Conservation (phyloP, 1,139 yeast genomes). For the Candida pseudoviswanathii region DNA sequence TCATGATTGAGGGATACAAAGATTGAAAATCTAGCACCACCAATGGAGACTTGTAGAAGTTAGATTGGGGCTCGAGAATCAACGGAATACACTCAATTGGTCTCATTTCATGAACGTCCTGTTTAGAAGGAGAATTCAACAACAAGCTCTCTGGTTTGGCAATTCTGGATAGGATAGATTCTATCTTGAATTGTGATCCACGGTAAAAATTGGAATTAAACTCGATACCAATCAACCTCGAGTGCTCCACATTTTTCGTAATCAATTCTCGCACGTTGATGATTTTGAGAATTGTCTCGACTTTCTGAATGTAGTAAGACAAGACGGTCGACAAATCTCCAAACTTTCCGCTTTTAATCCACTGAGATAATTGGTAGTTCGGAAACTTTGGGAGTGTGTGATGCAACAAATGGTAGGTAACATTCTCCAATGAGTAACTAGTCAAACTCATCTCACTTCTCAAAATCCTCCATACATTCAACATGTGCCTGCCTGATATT, state of each 20-base stretch:
- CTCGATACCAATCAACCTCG: conserved; percentile 85
- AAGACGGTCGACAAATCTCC: conserved; percentile 41
- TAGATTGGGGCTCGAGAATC: conserved; percentile 88
- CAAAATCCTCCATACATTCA: conserved; percentile 83
- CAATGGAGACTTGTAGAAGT: conserved; percentile 84
- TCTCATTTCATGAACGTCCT: conserved; percentile 81
- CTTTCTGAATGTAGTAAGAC: conserved; percentile 53
- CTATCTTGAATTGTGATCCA: conserved; percentile 94
- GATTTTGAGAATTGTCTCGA: conserved; percentile 49
- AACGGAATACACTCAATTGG: conserved; percentile 87
- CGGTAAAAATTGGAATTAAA: conserved; percentile 84
- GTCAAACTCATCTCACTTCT: conserved; percentile 63
- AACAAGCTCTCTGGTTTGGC: conserved; percentile 76
- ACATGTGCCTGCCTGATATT: conserved; percentile 77
- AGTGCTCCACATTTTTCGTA: conserved; percentile 76
- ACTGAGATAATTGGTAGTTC: conserved; percentile 49
- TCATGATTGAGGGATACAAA: conserved; percentile 86
- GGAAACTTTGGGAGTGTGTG: conserved; percentile 66
- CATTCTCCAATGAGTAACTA: conserved; percentile 77
- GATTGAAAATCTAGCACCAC: conserved; percentile 93
- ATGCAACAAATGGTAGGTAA: conserved; percentile 68
- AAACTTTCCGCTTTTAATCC: conserved; percentile 41
- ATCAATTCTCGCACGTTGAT: conserved; percentile 67
- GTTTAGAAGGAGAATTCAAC: conserved; percentile 76
- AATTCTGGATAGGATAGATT: conserved; percentile 73